These are phyloP conservation scores for Coelastrella sp. DNA, from an alignment of 139 green algal genomes.

Conservation along the genomic window DNA sequence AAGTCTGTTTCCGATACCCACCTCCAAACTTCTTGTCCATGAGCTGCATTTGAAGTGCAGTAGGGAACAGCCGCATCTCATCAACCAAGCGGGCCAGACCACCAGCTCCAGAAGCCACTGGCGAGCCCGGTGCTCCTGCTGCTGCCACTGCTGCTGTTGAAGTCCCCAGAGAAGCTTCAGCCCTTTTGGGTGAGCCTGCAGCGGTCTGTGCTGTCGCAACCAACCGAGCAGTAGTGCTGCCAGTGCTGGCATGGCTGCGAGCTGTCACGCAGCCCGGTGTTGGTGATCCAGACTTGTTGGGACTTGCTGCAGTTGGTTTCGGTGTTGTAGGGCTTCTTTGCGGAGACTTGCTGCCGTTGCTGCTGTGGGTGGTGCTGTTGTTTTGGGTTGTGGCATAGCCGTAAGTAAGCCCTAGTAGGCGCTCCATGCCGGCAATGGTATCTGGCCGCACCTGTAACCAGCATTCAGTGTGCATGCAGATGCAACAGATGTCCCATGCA, in stretches of 20 bases:
- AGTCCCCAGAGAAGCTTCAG: neutral
- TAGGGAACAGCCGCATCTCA: conserved; percentile 51
- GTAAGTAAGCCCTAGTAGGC: conserved; percentile 42
- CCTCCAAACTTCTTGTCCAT: conserved; percentile 81
- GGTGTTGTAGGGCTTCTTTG: neutral
- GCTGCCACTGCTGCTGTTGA: neutral
- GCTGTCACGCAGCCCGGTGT: neutral
- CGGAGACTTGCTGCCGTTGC: neutral
- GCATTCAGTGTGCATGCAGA: neutral
- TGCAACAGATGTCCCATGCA: neutral
- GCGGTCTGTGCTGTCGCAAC: neutral
- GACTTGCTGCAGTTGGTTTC: conserved; percentile 7
- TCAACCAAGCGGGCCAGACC: conserved; percentile 42
- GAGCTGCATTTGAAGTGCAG: conserved; percentile 54
- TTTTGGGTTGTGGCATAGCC: neutral
- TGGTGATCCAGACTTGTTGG: neutral
- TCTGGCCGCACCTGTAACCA: conserved; percentile 60
- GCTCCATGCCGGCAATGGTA: conserved; percentile 62
- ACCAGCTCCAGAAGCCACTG: conserved; percentile 34
- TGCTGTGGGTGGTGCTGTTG: neutral
- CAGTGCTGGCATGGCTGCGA: neutral
- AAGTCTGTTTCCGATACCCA: neutral
- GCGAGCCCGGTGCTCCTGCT: conserved; percentile 3
- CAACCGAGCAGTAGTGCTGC: neutral
- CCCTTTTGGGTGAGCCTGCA: neutral